Evolutionary conservation across 352 stramenopile genomes (phyloP).

Genomic region (Globisporangium nagaii): DNA sequence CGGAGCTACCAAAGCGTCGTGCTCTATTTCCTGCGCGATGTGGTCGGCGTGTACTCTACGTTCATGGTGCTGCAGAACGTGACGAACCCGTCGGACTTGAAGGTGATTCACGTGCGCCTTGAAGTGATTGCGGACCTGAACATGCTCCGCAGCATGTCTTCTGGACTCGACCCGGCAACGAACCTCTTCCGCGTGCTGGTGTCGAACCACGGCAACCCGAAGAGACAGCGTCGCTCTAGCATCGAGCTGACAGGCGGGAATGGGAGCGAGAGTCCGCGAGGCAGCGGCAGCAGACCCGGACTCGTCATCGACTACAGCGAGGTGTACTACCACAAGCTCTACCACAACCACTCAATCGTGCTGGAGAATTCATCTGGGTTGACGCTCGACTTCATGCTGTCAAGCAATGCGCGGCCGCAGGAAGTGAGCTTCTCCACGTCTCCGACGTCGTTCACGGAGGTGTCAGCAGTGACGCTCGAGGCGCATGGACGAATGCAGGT

Average conservation of each 20-base stretch:
- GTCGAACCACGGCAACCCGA: conserved; percentile 59
- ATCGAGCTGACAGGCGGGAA: conserved; percentile 27
- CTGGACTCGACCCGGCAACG: conserved; percentile 50
- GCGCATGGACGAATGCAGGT: conserved; percentile 73
- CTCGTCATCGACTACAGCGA: conserved; percentile 82
- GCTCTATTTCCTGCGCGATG: conserved; percentile 74
- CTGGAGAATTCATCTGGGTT: conserved; percentile 85
- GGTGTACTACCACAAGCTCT: conserved; percentile 87
- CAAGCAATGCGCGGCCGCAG: conserved; percentile 69
- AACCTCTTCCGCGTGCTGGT: conserved; percentile 86
- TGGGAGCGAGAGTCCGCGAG: conserved; percentile 9
- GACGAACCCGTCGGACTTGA: conserved; percentile 75
- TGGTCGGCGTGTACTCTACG: conserved; percentile 80
- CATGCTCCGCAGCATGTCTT: conserved; percentile 75
- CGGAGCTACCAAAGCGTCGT: conserved; percentile 83
- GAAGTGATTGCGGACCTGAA: conserved; percentile 87
- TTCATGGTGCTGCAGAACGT: conserved; percentile 86
- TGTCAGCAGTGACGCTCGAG: conserved; percentile 67
- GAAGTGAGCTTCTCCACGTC: conserved; percentile 84
- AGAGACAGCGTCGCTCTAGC: conserved; percentile 54
- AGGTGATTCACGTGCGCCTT: conserved; percentile 81
- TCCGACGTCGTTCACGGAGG: conserved; percentile 78
- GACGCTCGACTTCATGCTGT: conserved; percentile 83
- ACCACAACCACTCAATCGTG: conserved; percentile 88
- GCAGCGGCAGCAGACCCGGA: conserved; percentile 8